Evolutionary conservation across 345 rosid species (phyloP), one percentile per base, ranked within the genome.

Genomic region (Aquilaria malaccensis): DNA sequence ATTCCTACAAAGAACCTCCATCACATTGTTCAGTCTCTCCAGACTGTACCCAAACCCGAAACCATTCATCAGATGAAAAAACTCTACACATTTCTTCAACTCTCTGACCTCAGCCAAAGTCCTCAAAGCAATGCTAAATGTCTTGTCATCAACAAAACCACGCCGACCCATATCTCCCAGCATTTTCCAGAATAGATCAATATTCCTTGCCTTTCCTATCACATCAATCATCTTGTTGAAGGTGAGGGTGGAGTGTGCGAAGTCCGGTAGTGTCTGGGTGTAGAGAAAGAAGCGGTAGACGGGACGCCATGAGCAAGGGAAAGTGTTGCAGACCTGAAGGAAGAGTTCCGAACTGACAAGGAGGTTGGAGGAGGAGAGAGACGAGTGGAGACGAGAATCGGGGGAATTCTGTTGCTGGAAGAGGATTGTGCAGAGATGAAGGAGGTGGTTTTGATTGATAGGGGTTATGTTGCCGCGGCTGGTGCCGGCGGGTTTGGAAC

Each of bases 221-320:
- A 87, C 72, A 53, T 76, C 87, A 15, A 87, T 72, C 77, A 85
- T 67, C 74, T 87, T 92, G 73, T 92, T 92, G 75, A 73, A 70
- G 29, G 95, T 81, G 52, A 77, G 59, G 1, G 85, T 56, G 13
- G 77, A 76, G 70, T 86, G 95, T 50, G 64, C 0, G 57, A 86
- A 83, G 10, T 55, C 58, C 0, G 83, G 76, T 55, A 63, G 67
- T 2, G 73, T 77, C 13, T 72, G 79, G 14, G 80, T 77, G 81
- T 81, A 92, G 30, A 64, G 83, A 67, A 76, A 86, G 70, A 92
- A 86, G 14, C 89, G 87, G 73, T 85, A 73, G 47, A 86, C 79
- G 30, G 96, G 98, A 15, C 91, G 89, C 96, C 95, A 89, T 0
- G 93, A 89, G 74, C 66, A 79, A 47, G 84, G 88, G 72, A 89